Evolutionary conservation across 371 early-diverging fungal genomes (phyloP).

Genomic region (Mortierella sp.): DNA sequence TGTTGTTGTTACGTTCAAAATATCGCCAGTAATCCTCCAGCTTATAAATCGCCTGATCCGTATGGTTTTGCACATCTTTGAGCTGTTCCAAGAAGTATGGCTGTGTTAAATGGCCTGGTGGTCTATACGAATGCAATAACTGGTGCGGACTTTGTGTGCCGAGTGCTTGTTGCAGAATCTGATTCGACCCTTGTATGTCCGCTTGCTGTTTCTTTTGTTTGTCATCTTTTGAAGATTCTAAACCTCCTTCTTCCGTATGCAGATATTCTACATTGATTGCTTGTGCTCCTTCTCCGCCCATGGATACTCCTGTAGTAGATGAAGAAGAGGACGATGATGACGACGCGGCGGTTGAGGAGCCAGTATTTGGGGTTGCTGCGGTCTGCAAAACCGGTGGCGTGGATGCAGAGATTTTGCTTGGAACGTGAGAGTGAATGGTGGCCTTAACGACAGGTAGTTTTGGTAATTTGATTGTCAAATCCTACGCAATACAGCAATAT

Average conservation of each 20-base stretch:
- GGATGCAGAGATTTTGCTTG: constrained; percentile 8
- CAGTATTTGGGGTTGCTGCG: not conserved
- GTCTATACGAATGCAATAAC: constrained; percentile 23
- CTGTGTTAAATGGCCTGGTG: constrained; percentile 48
- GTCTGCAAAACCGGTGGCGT: not conserved
- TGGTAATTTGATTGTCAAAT: constrained; percentile 43
- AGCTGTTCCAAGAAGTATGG: constrained; percentile 51
- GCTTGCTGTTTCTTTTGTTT: not conserved
- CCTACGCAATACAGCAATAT: constrained; percentile 6
- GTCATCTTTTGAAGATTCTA: not conserved
- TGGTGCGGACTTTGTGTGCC: constrained; percentile 19
- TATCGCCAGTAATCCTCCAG: constrained; percentile 43
- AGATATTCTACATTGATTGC: not conserved
- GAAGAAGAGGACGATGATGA: constrained; percentile 6
- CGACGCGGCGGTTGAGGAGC: not conserved
- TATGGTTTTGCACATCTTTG: constrained; percentile 49
- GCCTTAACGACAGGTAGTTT: constrained; percentile 43
- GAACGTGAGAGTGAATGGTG: constrained; percentile 38
- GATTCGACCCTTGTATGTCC: constrained; percentile 9
- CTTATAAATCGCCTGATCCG: constrained; percentile 24
- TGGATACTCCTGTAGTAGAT: constrained; percentile 1
- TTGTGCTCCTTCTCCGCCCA: not conserved
- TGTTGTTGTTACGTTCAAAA: not conserved
- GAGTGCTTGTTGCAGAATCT: constrained; percentile 3
- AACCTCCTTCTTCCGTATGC: not conserved